Evolutionary conservation across 805 yeast genomes (phyloP).

Genomic region (Zygosaccharomyces gambellarensis): DNA sequence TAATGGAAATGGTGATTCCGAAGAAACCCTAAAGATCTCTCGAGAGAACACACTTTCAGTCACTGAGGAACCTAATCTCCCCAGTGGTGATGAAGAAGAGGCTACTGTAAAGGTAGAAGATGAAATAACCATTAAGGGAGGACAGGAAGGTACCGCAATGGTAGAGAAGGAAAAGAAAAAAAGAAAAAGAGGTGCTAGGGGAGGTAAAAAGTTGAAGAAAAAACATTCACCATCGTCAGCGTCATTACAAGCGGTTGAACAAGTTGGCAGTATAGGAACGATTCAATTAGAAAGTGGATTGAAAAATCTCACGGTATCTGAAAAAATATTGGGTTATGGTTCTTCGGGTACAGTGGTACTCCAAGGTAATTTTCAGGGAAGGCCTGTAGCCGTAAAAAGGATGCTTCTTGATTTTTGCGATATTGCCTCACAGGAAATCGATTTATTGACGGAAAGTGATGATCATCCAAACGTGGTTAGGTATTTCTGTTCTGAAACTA

Average conservation of each 20-base stretch:
- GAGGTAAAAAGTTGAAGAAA: slow-evolving; percentile 60
- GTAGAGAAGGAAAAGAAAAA: slow-evolving; percentile 37
- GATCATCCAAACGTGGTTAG: slow-evolving; percentile 94
- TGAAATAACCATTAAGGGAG: neutral
- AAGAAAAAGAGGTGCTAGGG: slow-evolving; percentile 81
- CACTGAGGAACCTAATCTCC: neutral
- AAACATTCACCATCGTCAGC: neutral
- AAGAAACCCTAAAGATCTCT: neutral
- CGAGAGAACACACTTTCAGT: slow-evolving; percentile 2
- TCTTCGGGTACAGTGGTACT: slow-evolving; percentile 95
- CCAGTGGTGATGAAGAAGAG: slow-evolving; percentile 10
- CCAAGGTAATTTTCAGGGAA: slow-evolving; percentile 80
- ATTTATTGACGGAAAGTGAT: slow-evolving; percentile 84
- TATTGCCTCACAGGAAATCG: slow-evolving; percentile 87
- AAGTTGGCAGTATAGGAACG: slow-evolving; percentile 8
- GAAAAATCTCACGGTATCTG: slow-evolving; percentile 58
- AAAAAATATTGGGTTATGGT: slow-evolving; percentile 84
- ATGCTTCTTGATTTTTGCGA: slow-evolving; percentile 92
- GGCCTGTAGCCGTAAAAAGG: slow-evolving; percentile 95
- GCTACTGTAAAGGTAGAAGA: neutral
- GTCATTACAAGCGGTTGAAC: slow-evolving; percentile 1
- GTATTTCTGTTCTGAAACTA: slow-evolving; percentile 88
- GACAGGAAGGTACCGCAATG: neutral
- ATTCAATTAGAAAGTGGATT: slow-evolving; percentile 31
- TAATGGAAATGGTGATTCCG: neutral